Evolutionary conservation across 257 asterid genomes (phyloP).

Genomic region (Verbena officinalis): DNA sequence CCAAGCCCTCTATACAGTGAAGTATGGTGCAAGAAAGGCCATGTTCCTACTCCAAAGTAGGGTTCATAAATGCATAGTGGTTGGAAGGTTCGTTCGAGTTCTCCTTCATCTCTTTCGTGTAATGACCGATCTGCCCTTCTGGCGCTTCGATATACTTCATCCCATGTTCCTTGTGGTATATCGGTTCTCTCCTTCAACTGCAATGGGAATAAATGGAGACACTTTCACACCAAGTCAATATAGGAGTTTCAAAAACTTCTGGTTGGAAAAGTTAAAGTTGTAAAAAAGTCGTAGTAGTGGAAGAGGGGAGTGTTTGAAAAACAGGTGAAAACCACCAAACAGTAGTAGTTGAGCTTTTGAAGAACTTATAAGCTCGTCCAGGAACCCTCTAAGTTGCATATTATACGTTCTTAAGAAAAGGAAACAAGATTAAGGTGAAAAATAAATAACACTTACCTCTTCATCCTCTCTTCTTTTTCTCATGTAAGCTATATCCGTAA

Average conservation of each 20-base stretch:
- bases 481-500: slow-evolving; percentile 48
- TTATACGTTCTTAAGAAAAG: slow-evolving; percentile 4
- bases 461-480: slow-evolving; percentile 88
- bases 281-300: too few species aligned
- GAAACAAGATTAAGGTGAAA: background rate
- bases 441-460: slow-evolving; percentile 52
- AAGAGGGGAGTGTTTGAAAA: too few species aligned
- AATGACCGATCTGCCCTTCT: slow-evolving; percentile 76
- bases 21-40: slow-evolving; percentile 87
- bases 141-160: slow-evolving; percentile 79
- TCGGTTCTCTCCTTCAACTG: slow-evolving; percentile 97
- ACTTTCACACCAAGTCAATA: background rate
- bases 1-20: slow-evolving; percentile 93
- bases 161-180: slow-evolving; percentile 91
- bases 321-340: too few species aligned
- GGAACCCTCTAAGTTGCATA: too few species aligned
- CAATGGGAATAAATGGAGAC: slow-evolving; percentile 28
- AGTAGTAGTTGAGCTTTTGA: too few species aligned
- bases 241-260: too few species aligned
- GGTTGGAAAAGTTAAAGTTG: too few species aligned
- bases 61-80: slow-evolving; percentile 94
- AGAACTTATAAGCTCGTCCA: too few species aligned
- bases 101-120: slow-evolving; percentile 97
- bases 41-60: slow-evolving; percentile 80
- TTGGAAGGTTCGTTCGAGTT: slow-evolving; percentile 94